These are phyloP conservation scores for Artemisia tridentata DNA, from an alignment of 129 eudicot species.

Conservation along the genomic window DNA sequence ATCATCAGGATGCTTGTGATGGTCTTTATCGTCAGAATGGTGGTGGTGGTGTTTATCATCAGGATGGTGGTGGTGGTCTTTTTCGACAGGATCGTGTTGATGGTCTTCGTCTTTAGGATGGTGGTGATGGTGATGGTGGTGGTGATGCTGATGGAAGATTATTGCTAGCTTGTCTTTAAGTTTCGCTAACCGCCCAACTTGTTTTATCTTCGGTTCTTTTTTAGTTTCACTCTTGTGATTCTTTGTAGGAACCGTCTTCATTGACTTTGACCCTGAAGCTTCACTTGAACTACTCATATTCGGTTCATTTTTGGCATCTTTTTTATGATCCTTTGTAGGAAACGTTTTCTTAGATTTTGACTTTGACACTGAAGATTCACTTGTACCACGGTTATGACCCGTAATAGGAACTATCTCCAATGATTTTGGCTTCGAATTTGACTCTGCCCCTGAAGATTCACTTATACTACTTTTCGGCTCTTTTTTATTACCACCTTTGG, in stretches of 20 bases:
- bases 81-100: not conserved
- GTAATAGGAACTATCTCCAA: constrained; percentile 12
- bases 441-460: constrained; percentile 10
- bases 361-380: constrained; percentile 1
- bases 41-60: not conserved
- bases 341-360: constrained; percentile 10
- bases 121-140: constrained; percentile 65
- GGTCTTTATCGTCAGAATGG: constrained; percentile 4
- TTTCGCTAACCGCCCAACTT: constrained; percentile 38
- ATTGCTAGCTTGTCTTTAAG: constrained; percentile 60
- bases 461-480: constrained; percentile 1
- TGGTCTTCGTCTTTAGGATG: not conserved
- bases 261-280: constrained; percentile 9
- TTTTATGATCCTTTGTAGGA: constrained; percentile 13
- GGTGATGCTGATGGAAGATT: constrained; percentile 75
- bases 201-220: constrained; percentile 25
- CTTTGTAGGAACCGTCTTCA: constrained; percentile 12
- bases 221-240: constrained; percentile 1
- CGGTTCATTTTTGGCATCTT: too few species aligned
- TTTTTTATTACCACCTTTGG: constrained; percentile 4
- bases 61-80: not conserved
- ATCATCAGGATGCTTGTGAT: not conserved
- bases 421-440: not conserved
- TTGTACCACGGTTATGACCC: constrained; percentile 9
- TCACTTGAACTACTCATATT: constrained; percentile 2